phyloP scores from a whole-genome alignment of 805 yeast species.

The Kodamaea laetipori region DNA sequence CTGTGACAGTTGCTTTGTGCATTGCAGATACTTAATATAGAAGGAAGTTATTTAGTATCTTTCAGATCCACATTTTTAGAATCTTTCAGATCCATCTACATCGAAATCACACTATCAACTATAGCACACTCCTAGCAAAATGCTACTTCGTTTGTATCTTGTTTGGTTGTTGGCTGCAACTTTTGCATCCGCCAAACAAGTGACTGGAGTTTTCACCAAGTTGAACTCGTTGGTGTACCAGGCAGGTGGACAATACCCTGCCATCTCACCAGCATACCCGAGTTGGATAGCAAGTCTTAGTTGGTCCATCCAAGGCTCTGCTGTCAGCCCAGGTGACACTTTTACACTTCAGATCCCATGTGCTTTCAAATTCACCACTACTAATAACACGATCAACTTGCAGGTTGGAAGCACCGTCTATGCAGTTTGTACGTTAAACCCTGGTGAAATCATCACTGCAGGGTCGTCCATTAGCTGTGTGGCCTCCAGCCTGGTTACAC shows the following conservation, averaged over 20 bases:
- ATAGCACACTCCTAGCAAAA: too few species aligned
- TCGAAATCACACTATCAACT: too few species aligned
- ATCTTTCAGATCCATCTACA: too few species aligned
- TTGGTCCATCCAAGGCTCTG: constrained; percentile 24
- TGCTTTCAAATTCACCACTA: constrained; percentile 19
- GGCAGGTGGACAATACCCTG: constrained; percentile 13
- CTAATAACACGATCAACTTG: constrained; percentile 10
- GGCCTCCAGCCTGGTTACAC: constrained; percentile 16
- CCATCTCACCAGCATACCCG: constrained; percentile 1
- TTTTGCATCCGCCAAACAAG: constrained; percentile 4
- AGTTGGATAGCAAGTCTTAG: constrained; percentile 22
- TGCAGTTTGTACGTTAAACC: constrained; percentile 25
- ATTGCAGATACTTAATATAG: too few species aligned
- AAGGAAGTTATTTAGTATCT: too few species aligned
- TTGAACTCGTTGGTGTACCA: constrained; percentile 16
- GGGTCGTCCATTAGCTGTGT: constrained; percentile 16
- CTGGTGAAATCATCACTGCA: constrained; percentile 14
- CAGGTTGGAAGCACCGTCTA: constrained; percentile 13
- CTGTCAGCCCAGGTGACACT: constrained; percentile 18
- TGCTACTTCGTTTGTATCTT: too few species aligned
- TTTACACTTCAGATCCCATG: constrained; percentile 20
- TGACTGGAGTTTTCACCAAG: constrained; percentile 20
- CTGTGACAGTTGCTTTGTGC: too few species aligned
- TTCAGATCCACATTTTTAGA: too few species aligned
- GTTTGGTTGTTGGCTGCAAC: too few species aligned